A percentile compares a stretch with the other conserved stretches of the same genome.
Evolutionary conservation across 169 alveolate species (phyloP).

Genomic region (Plasmodium reichenowi): DNA sequence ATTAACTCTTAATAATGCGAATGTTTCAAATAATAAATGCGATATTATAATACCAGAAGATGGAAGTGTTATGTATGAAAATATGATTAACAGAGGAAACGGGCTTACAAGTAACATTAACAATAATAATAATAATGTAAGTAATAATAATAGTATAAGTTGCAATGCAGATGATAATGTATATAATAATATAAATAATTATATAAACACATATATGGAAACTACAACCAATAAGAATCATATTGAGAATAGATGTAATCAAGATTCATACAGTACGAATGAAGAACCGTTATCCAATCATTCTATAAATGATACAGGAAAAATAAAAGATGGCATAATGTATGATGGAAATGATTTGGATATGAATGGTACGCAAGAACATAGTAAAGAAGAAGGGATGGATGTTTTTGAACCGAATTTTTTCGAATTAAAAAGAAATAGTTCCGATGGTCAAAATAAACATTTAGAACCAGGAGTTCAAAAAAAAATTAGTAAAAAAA

Average conservation of each 20-base stretch:
- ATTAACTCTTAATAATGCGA: slow-evolving; percentile 18
- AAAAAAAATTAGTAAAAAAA: slow-evolving; percentile 54
- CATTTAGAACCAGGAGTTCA: slow-evolving; percentile 35
- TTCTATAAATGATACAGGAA: slow-evolving; percentile 8
- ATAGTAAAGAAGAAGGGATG: slow-evolving; percentile 42
- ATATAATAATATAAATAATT: slow-evolving; percentile 30
- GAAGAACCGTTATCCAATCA: slow-evolving; percentile 36
- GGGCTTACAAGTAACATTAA: too few relatives aligned
- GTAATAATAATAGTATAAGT: slow-evolving; percentile 1
- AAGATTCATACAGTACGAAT: slow-evolving; percentile 39
- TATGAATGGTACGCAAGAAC: neutral
- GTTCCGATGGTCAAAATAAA: slow-evolving; percentile 19
- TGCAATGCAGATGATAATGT: slow-evolving; percentile 35
- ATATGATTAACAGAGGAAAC: slow-evolving; percentile 4
- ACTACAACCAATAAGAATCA: slow-evolving; percentile 10
- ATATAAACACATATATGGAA: slow-evolving; percentile 22
- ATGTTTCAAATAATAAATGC: slow-evolving; percentile 28
- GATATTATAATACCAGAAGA: slow-evolving; percentile 11
- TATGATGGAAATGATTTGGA: slow-evolving; percentile 23
- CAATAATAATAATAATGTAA: too few relatives aligned
- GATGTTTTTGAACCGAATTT: slow-evolving; percentile 40
- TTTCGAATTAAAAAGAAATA: slow-evolving; percentile 15
- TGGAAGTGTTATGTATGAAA: slow-evolving; percentile 9
- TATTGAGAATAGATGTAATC: slow-evolving; percentile 19
- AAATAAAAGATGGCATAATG: slow-evolving; percentile 19